Conservation (phyloP, 2,329 filamentous ascomycete genomes). For the Dothideomycetidae sp. region DNA sequence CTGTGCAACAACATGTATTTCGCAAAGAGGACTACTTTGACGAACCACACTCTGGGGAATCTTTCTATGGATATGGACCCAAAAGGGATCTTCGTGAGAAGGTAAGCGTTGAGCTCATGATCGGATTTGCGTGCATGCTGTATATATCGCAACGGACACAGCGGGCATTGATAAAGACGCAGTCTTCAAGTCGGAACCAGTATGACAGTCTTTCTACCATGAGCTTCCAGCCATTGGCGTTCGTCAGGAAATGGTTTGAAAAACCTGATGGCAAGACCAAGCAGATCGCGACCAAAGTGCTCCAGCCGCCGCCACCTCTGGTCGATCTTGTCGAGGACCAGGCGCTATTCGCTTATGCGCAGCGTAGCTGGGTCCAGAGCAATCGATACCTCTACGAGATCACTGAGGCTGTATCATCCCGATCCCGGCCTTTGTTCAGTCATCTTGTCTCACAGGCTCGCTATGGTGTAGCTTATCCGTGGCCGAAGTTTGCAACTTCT, state of each 20-base stretch:
- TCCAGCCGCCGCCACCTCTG: background rate
- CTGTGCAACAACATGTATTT: conserved; percentile 3
- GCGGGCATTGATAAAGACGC: too few species aligned
- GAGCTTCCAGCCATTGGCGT: background rate
- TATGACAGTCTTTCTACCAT: background rate
- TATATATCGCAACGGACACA: background rate
- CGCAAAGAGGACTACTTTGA: background rate
- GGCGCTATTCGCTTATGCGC: background rate
- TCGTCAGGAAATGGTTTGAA: background rate
- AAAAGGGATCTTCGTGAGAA: too few species aligned
- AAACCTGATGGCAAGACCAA: too few species aligned
- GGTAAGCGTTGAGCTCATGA: background rate
- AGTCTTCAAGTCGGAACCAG: too few species aligned
- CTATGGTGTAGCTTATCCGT: too few species aligned
- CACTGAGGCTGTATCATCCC: too few species aligned
- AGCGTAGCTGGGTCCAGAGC: background rate
- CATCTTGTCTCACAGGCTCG: too few species aligned
- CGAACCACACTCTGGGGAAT: too few species aligned
- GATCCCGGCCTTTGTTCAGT: too few species aligned
- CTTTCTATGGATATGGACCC: too few species aligned
- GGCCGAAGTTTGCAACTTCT: too few species aligned
- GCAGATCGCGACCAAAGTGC: background rate
- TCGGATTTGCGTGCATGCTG: background rate
- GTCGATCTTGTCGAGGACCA: background rate
- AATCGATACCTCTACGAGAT: too few species aligned